Evolutionary conservation across 2,329 filamentous ascomycete species (phyloP).

Genomic region (Zymoseptoria pseudotritici): DNA sequence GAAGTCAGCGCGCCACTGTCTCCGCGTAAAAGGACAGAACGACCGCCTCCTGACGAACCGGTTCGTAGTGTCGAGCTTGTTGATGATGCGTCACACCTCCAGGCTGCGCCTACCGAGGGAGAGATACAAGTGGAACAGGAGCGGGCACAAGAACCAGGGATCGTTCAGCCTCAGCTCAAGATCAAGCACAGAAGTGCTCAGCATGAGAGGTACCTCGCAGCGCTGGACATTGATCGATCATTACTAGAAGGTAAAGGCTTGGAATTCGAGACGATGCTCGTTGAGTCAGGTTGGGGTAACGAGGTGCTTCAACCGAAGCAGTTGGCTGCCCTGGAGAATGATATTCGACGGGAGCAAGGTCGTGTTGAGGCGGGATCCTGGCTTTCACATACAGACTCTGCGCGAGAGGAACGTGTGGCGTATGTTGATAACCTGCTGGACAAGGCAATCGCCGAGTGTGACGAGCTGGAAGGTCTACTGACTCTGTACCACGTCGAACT

Average conservation of each 20-base stretch:
- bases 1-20: slow-evolving; percentile 22
- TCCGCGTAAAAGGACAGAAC: slow-evolving; percentile 13
- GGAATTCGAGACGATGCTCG: slow-evolving; percentile 74
- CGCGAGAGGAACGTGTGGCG: slow-evolving; percentile 78
- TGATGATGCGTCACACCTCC: slow-evolving; percentile 13
- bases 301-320: slow-evolving; percentile 66
- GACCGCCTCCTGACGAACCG: slow-evolving; percentile 2
- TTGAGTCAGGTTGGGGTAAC: slow-evolving; percentile 84
- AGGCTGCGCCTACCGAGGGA: slow-evolving; percentile 12
- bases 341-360: slow-evolving; percentile 80
- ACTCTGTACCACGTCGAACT: slow-evolving; percentile 93
- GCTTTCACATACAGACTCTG: slow-evolving; percentile 70
- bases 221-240: slow-evolving; percentile 67
- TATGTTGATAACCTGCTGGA: slow-evolving; percentile 82
- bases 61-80: slow-evolving; percentile 18
- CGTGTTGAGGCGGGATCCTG: slow-evolving; percentile 88
- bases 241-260: slow-evolving; percentile 69
- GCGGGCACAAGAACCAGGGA: slow-evolving; percentile 20
- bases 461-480: slow-evolving; percentile 87
- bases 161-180: slow-evolving; percentile 23
- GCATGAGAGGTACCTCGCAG: slow-evolving; percentile 69
- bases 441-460: slow-evolving; percentile 85
- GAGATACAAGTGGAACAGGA: slow-evolving; percentile 12
- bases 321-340: slow-evolving; percentile 71
- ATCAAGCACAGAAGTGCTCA: slow-evolving; percentile 59